phyloP scores from a whole-genome alignment of 148 eudicot species.

The Agrostemma githago region DNA sequence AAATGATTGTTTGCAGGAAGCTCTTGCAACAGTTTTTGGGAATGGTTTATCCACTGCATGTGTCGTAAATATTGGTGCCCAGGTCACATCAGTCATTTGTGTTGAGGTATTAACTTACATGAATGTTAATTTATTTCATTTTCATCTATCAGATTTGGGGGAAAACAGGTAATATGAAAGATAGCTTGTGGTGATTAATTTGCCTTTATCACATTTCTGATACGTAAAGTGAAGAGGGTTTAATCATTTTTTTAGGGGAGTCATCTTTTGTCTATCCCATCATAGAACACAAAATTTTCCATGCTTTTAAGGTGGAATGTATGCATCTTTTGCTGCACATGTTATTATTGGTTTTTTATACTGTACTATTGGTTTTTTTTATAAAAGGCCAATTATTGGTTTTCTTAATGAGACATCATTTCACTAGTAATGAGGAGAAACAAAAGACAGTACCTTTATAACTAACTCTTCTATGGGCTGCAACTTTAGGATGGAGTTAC shows the following conservation, averaged over 20 bases:
- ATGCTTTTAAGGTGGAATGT: background rate
- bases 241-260: background rate
- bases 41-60: slow-evolving; percentile 98
- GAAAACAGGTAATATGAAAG: background rate
- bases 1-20: slow-evolving; percentile 53
- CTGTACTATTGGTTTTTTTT: background rate
- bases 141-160: background rate
- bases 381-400: background rate
- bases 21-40: slow-evolving; percentile 94
- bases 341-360: background rate
- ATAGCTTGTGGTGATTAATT: background rate
- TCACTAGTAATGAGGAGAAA: slow-evolving; percentile 1
- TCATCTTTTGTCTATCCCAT: background rate
- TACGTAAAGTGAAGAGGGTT: too few relatives aligned
- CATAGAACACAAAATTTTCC: background rate
- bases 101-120: slow-evolving; percentile 58
- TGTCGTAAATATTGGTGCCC: slow-evolving; percentile 87
- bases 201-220: background rate
- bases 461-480: slow-evolving; percentile 8
- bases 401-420: background rate
- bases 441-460: background rate
- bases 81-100: slow-evolving; percentile 85
- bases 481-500: slow-evolving; percentile 82
- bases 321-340: background rate
- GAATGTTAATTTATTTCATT: background rate